phyloP scores from a whole-genome alignment of 2,329 filamentous ascomycete genomes.

The Penicillium sp. region DNA sequence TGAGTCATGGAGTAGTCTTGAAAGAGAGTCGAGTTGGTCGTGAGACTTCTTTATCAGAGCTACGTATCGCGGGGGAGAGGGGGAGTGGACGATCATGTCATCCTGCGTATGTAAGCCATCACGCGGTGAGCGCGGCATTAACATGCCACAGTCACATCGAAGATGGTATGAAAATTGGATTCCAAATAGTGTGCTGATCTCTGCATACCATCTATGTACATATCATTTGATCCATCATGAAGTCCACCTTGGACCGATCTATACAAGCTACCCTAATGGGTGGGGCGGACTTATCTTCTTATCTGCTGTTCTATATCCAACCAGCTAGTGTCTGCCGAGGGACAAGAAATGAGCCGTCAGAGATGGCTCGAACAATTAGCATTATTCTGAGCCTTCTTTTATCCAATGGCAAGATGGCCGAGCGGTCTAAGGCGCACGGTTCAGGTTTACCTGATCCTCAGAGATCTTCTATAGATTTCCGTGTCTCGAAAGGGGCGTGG shows the following conservation, averaged over 20 bases:
- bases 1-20: constrained; percentile 11
- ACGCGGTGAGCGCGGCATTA: constrained; percentile 13
- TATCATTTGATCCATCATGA: neutral
- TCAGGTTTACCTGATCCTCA: constrained; percentile 34
- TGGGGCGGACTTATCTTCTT: neutral
- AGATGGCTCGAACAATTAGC: no score
- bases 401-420: constrained; percentile 38
- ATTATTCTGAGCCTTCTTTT: neutral
- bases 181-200: no score
- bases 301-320: neutral
- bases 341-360: neutral
- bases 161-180: neutral
- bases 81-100: constrained; percentile 14
- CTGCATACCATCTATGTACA: no score
- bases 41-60: neutral
- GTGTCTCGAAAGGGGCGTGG: constrained; percentile 26
- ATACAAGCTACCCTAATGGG: neutral
- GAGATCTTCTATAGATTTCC: constrained; percentile 16
- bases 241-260: neutral
- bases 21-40: neutral
- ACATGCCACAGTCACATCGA: neutral
- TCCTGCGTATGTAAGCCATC: constrained; percentile 26
- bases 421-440: constrained; percentile 42
- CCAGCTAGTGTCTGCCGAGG: no score
- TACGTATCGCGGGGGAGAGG: neutral